Conservation (phyloP, 768 basidiomycete species). For the Coprinopsis marcescibilis region DNA sequence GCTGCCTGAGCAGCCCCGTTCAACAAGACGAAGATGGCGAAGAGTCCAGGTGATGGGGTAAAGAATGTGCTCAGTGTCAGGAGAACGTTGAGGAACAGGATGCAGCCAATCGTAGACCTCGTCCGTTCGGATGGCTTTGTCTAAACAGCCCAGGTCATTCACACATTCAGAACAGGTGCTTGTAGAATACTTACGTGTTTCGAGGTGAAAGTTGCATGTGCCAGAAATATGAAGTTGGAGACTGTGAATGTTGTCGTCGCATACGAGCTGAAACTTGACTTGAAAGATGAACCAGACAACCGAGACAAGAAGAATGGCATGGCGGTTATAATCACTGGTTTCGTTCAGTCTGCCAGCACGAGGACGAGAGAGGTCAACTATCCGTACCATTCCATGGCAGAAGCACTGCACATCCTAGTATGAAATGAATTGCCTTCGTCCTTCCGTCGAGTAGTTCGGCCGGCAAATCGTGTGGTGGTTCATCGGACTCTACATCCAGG, state of each 20-base stretch:
- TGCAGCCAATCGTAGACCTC: conserved; percentile 42
- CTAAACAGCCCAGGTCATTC: conserved; percentile 27
- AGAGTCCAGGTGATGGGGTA: conserved; percentile 43
- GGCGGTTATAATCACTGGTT: conserved; percentile 82
- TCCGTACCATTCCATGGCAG: conserved; percentile 86
- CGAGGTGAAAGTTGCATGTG: conserved; percentile 65
- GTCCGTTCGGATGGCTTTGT: conserved; percentile 54
- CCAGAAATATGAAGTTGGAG: conserved; percentile 63
- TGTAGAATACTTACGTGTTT: conserved; percentile 46
- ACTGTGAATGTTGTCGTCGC: conserved; percentile 58
- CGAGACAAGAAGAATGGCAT: conserved; percentile 76
- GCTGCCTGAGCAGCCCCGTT: conserved; percentile 54
- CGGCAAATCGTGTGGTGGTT: conserved; percentile 6
- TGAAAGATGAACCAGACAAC: conserved; percentile 52
- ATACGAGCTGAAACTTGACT: conserved; percentile 59
- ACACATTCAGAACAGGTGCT: not conserved
- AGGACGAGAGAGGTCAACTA: not conserved
- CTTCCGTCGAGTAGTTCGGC: conserved; percentile 29
- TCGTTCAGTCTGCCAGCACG: not conserved
- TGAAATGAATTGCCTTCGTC: conserved; percentile 61
- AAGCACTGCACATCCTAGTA: conserved; percentile 73
- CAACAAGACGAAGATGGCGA: conserved; percentile 62
- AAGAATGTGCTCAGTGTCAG: conserved; percentile 66
- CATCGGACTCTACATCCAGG: conserved; percentile 9
- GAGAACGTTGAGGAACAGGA: conserved; percentile 49